phyloP scores from a whole-genome alignment of 1,284 basidiomycete genomes.

The Hortiboletus rubellus region DNA sequence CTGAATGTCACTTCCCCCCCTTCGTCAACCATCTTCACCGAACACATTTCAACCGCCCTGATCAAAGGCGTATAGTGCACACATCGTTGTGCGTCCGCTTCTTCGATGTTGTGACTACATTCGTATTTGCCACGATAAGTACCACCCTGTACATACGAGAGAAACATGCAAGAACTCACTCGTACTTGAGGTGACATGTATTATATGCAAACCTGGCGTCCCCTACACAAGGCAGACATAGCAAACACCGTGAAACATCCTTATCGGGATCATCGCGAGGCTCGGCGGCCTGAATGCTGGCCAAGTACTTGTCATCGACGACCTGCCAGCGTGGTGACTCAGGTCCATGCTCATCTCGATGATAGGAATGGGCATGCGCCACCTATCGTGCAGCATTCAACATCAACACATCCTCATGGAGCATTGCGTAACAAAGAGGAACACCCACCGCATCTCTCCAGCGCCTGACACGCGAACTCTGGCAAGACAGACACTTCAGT shows the following conservation, averaged over 20 bases:
- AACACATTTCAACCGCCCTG: not conserved
- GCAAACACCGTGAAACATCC: not conserved
- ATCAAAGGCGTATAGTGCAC: not conserved
- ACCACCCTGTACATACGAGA: not conserved
- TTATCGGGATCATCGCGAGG: not conserved
- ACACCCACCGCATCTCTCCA: slow-evolving; percentile 2
- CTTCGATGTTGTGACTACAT: not conserved
- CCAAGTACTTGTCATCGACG: not conserved
- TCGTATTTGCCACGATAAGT: not conserved
- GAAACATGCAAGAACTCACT: not conserved
- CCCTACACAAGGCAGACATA: not conserved
- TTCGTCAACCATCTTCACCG: not conserved
- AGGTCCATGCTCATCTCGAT: not conserved
- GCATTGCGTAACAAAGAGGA: not conserved
- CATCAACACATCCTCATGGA: not conserved
- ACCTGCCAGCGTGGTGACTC: not conserved
- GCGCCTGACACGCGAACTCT: not conserved
- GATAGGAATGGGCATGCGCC: not conserved
- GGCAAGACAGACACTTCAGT: not conserved
- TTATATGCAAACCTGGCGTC: not conserved
- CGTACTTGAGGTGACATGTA: not conserved
- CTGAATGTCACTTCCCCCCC: not conserved
- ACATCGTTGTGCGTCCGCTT: not conserved
- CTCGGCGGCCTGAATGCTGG: not conserved
- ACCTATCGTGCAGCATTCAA: not conserved